phyloP scores from a whole-genome alignment of 2,329 filamentous ascomycete genomes.

The Epichloe elymi region DNA sequence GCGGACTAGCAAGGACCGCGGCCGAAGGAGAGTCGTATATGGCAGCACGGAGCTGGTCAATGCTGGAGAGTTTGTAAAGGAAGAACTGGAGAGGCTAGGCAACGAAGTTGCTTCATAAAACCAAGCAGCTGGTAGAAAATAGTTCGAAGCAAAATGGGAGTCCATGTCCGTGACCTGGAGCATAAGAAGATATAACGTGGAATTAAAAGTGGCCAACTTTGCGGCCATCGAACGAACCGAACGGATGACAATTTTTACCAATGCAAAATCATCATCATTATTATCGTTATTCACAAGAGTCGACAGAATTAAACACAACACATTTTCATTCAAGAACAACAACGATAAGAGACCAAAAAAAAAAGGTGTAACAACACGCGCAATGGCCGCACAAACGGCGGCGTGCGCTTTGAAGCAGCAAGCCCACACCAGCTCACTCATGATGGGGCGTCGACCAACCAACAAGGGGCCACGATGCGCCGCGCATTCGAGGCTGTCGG shows the following conservation, averaged over 20 bases:
- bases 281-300: not conserved
- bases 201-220: not conserved
- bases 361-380: too few species aligned
- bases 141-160: not conserved
- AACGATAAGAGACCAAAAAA: not conserved
- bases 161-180: too few species aligned
- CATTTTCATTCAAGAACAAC: not conserved
- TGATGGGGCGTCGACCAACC: constrained; percentile 11
- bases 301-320: not conserved
- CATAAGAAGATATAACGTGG: not conserved
- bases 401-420: too few species aligned
- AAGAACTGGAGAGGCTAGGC: constrained; percentile 51
- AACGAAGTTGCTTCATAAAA: constrained; percentile 34
- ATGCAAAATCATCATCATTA: not conserved
- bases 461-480: constrained; percentile 6
- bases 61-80: constrained; percentile 50
- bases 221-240: not conserved
- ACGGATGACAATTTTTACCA: not conserved
- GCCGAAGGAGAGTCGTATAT: constrained; percentile 76
- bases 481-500: constrained; percentile 4
- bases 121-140: not conserved
- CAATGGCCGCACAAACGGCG: too few species aligned
- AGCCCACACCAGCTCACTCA: not conserved
- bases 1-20: constrained; percentile 53
- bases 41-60: constrained; percentile 78